Evolutionary conservation across 495 filamentous ascomycete species (phyloP), one percentile per base, ranked within the genome.

Genomic region (Podospora didyma): DNA sequence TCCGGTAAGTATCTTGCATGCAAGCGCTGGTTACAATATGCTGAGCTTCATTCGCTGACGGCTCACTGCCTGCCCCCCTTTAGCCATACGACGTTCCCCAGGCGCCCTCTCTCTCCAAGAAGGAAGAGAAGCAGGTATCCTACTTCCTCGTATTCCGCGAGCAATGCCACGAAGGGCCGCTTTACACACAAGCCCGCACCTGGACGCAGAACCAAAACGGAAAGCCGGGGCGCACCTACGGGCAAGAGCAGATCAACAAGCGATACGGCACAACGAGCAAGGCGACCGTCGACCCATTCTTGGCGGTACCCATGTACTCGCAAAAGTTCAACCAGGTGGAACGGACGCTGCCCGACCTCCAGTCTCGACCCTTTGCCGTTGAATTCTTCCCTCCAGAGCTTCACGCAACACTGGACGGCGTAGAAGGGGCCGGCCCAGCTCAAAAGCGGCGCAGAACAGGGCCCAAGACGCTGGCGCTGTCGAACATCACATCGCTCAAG

Each of bases 351-450:
- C 80, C 80, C 0, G 72, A 79, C 46, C 69, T 81, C 4, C 69
- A 61, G 39, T 65, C 67, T 12, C 64, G 66, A 45, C 65, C 70
- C 1, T 78, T 80, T 35, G 72, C 72, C 44, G 75, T 73, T 19
- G 72, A 76, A 14, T 71, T 82, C 50, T 82, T 80, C 58, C 80
- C 80, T 0, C 59, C 73, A 47, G 80, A 83, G 58, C 71, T 83
- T 6, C 78, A 77, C 69, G 64, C 64, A 11, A 77, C 78, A 14
- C 65, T 83, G 1, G 77, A 80, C 23, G 77, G 79, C 22, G 66
- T 68, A 0, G 73, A 78, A 17, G 53, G 64, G 45, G 45, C 59
- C 21, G 49, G 63, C 2, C 56, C 60, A 17, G 46, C 51, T 0
- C 37, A 39, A 12, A 70, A 67, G 22, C 49, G 69, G 21, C 69